Conservation (phyloP, 2,329 filamentous ascomycete genomes). For the Sarocladium strictum region DNA sequence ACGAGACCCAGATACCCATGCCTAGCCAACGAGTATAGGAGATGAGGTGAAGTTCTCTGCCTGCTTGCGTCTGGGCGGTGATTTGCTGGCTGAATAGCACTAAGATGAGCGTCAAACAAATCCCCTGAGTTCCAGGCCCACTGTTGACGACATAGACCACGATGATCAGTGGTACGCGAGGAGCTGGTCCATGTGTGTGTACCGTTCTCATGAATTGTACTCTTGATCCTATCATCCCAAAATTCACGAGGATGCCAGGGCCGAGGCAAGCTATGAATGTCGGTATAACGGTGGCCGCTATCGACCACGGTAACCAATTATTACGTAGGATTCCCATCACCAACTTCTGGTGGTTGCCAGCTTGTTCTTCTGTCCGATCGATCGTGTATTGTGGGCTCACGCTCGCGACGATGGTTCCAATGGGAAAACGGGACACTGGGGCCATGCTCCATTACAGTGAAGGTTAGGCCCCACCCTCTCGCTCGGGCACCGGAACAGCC, state of each 20-base stretch:
- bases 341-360: neutral
- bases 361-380: constrained; percentile 1
- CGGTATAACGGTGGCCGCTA: no score
- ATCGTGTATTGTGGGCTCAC: neutral
- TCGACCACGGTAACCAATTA: neutral
- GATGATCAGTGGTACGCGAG: neutral
- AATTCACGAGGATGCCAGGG: no score
- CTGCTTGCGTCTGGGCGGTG: neutral
- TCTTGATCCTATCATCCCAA: no score
- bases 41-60: neutral
- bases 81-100: neutral
- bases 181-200: no score
- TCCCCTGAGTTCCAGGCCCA: neutral
- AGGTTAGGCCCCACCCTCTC: neutral
- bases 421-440: neutral
- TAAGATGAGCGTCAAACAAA: neutral
- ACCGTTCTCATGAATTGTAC: no score
- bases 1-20: no score
- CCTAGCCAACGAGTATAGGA: neutral
- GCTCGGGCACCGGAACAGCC: constrained; percentile 7
- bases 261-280: neutral
- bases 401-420: neutral
- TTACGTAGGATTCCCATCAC: constrained; percentile 2
- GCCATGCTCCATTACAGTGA: neutral
- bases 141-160: constrained; percentile 5